Conservation (phyloP, 495 filamentous ascomycete species). For the Penicillium paxilli region DNA sequence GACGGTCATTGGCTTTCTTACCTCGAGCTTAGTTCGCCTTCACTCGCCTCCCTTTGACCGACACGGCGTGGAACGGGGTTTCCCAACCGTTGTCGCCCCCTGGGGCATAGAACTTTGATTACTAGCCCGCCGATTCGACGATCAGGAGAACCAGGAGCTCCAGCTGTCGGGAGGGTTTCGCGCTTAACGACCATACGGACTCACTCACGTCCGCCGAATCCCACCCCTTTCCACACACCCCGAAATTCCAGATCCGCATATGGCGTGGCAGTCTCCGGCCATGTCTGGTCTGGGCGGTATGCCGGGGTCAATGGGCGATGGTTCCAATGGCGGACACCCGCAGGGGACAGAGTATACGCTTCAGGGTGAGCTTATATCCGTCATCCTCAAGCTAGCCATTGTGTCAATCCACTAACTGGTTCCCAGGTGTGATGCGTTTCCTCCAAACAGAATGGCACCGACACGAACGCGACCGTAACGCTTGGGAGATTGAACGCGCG, state of each 20-base stretch:
- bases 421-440: slow-evolving; percentile 96
- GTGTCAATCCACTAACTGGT: not conserved
- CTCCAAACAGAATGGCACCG: slow-evolving; percentile 99
- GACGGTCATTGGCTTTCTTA: slow-evolving; percentile 16
- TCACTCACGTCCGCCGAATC: not conserved
- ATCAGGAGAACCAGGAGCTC: slow-evolving; percentile 30
- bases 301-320: slow-evolving; percentile 54
- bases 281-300: slow-evolving; percentile 67
- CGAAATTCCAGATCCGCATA: slow-evolving; percentile 23
- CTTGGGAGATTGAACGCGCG: slow-evolving; percentile 97
- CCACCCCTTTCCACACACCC: not conserved
- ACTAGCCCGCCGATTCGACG: slow-evolving; percentile 18
- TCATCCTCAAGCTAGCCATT: not conserved
- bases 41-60: slow-evolving; percentile 4
- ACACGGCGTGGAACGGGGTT: slow-evolving; percentile 22
- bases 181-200: not conserved
- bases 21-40: slow-evolving; percentile 2
- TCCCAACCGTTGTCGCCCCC: slow-evolving; percentile 20
- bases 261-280: slow-evolving; percentile 65
- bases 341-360: slow-evolving; percentile 97
- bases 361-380: slow-evolving; percentile 64
- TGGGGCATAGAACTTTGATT: slow-evolving; percentile 19
- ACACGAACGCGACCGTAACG: slow-evolving; percentile 95
- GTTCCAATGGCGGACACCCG: slow-evolving; percentile 58
- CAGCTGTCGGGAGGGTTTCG: not conserved